Evolutionary conservation across 495 filamentous ascomycete genomes (phyloP).

Genomic region (Penicillium ochrochloron): DNA sequence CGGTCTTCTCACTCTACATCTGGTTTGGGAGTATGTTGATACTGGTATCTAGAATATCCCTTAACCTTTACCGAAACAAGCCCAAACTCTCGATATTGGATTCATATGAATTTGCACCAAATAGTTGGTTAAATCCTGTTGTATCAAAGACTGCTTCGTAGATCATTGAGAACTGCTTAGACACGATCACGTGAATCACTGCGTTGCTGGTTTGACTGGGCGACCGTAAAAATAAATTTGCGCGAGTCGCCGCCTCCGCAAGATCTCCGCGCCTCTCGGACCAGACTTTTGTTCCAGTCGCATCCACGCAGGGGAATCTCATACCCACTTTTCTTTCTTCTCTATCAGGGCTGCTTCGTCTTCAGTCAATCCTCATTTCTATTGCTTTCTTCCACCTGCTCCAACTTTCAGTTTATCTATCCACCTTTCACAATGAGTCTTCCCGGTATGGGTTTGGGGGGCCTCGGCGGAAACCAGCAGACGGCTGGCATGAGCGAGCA

Average conservation of each 20-base stretch:
- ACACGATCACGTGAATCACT: slow-evolving; percentile 26
- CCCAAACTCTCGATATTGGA: background rate
- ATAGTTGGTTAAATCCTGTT: background rate
- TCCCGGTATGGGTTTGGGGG: slow-evolving; percentile 44
- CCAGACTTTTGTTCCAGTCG: slow-evolving; percentile 11
- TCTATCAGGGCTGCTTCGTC: slow-evolving; percentile 7
- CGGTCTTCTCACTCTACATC: slow-evolving; percentile 13
- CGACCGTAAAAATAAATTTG: slow-evolving; percentile 43
- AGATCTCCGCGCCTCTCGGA: slow-evolving; percentile 33
- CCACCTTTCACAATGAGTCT: slow-evolving; percentile 46
- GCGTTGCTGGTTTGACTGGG: slow-evolving; percentile 20
- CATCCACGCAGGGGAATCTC: slow-evolving; percentile 17
- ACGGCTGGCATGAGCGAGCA: slow-evolving; percentile 55
- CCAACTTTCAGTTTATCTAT: background rate
- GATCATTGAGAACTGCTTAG: background rate
- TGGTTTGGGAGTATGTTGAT: slow-evolving; percentile 8
- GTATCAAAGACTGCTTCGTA: too few relatives aligned
- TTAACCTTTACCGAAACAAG: background rate
- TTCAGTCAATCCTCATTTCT: background rate
- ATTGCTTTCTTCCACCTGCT: background rate
- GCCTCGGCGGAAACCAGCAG: slow-evolving; percentile 32
- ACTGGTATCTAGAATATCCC: background rate
- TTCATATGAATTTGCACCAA: background rate
- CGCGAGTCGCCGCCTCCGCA: slow-evolving; percentile 40
- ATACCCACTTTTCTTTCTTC: slow-evolving; percentile 8